phyloP scores from a whole-genome alignment of 2,329 filamentous ascomycete genomes.

The Colletotrichum godetiae region DNA sequence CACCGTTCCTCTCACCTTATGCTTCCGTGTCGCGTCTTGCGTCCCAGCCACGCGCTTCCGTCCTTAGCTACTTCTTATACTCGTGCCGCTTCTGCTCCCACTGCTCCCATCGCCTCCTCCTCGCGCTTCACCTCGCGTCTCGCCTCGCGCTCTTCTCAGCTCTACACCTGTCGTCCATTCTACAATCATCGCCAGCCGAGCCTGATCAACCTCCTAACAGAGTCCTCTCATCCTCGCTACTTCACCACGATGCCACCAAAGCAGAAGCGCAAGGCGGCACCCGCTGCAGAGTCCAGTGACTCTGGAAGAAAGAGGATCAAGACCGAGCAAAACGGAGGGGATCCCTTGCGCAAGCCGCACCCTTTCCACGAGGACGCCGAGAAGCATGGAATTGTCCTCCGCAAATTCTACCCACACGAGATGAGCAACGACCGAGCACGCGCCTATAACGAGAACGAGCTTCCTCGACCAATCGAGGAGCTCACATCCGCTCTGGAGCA shows the following conservation, averaged over 20 bases:
- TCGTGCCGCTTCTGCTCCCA: neutral
- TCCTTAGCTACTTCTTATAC: neutral
- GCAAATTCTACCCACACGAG: slow-evolving; percentile 85
- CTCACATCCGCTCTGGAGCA: slow-evolving; percentile 71
- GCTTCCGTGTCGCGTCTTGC: slow-evolving; percentile 22
- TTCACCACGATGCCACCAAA: slow-evolving; percentile 43
- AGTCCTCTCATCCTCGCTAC: neutral
- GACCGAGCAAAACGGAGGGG: slow-evolving; percentile 38
- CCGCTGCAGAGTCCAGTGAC: slow-evolving; percentile 39
- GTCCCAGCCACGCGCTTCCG: slow-evolving; percentile 9
- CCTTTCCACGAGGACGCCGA: slow-evolving; percentile 58
- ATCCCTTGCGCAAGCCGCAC: slow-evolving; percentile 57
- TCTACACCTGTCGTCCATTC: neutral
- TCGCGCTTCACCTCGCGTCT: neutral
- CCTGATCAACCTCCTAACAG: neutral
- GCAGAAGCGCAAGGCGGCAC: slow-evolving; percentile 42
- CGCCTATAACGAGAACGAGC: slow-evolving; percentile 76
- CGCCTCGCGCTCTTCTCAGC: neutral
- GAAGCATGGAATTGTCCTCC: slow-evolving; percentile 72
- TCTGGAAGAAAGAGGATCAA: slow-evolving; percentile 46
- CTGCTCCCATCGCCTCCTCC: neutral
- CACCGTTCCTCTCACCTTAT: neutral
- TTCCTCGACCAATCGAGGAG: slow-evolving; percentile 79
- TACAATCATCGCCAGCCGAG: neutral
- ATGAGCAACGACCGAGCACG: slow-evolving; percentile 84